Percentiles rank a stretch among this genome's conserved stretches.
Conservation (phyloP, 768 basidiomycete species). For the Termitomyces titanicus region DNA sequence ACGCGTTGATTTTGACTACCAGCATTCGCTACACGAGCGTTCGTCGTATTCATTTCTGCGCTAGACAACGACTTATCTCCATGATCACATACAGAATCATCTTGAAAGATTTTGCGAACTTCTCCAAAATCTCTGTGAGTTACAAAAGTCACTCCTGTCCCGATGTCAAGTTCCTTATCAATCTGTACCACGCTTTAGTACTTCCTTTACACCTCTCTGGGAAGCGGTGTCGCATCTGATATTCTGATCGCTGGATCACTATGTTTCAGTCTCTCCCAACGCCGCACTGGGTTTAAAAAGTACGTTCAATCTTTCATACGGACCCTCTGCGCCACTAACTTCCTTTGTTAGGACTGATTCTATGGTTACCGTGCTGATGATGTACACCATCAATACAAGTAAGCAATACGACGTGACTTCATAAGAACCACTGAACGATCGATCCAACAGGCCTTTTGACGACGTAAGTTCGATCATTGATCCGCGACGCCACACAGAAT, state of each 20-base stretch:
- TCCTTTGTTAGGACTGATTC: constrained; percentile 36
- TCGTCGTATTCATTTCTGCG: neutral
- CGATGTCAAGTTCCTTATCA: neutral
- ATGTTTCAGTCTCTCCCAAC: constrained; percentile 28
- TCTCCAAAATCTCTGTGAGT: constrained; percentile 24
- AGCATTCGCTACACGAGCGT: constrained; percentile 30
- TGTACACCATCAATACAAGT: constrained; percentile 52
- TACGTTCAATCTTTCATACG: constrained; percentile 4
- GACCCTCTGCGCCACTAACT: neutral
- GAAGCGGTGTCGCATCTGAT: constrained; percentile 37
- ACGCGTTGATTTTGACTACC: neutral
- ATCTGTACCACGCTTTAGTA: constrained; percentile 14
- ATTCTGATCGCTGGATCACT: constrained; percentile 33
- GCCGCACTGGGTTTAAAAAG: constrained; percentile 26
- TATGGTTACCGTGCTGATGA: constrained; percentile 38
- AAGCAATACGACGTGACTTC: constrained; percentile 6
- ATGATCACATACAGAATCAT: constrained; percentile 15
- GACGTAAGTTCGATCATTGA: constrained; percentile 22
- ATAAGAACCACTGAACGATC: neutral
- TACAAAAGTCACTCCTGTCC: neutral
- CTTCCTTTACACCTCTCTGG: constrained; percentile 28
- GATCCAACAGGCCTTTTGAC: constrained; percentile 26
- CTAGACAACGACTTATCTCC: neutral
- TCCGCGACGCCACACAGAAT: constrained; percentile 38
- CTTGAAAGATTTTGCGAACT: constrained; percentile 21